Conservation (phyloP, 2,329 filamentous ascomycete species). For the Pleoardoris graminearum region DNA sequence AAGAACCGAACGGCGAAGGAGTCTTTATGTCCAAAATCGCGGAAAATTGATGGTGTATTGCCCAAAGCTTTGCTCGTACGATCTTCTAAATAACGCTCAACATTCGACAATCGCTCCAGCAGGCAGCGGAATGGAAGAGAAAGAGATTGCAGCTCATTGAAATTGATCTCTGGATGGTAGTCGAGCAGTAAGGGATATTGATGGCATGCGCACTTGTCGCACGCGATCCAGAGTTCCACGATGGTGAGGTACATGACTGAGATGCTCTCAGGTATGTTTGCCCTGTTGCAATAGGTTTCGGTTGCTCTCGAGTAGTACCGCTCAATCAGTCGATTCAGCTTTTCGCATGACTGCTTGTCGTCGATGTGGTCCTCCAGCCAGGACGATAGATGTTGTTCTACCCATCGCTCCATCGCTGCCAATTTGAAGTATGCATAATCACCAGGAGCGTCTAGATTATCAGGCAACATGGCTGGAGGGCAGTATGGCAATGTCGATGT, state of each 20-base stretch:
- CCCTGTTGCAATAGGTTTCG: conserved; percentile 34
- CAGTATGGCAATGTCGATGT: conserved; percentile 12
- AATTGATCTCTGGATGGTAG: conserved; percentile 53
- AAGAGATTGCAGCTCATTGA: conserved; percentile 48
- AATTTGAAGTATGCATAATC: conserved; percentile 34
- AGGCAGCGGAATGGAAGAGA: conserved; percentile 52
- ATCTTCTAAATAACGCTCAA: conserved; percentile 55
- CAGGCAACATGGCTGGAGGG: conserved; percentile 12
- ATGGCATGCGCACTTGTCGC: conserved; percentile 53
- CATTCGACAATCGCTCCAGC: conserved; percentile 49
- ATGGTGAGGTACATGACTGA: conserved; percentile 58
- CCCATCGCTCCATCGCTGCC: conserved; percentile 55
- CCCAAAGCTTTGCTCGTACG: conserved; percentile 30
- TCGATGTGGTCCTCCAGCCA: conserved; percentile 44
- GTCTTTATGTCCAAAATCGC: conserved; percentile 32
- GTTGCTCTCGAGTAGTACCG: conserved; percentile 10
- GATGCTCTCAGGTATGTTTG: not conserved
- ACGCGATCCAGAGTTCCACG: conserved; percentile 62
- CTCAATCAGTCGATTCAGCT: not conserved
- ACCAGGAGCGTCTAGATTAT: not conserved
- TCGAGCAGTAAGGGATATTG: conserved; percentile 49
- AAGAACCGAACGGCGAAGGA: conserved; percentile 57
- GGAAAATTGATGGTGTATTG: conserved; percentile 44
- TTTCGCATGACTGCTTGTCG: conserved; percentile 23
- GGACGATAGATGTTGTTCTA: conserved; percentile 40